Base-by-base conservation (phyloP, 176 grass and related monocot genomes). In the Puya raimondii region DNA sequence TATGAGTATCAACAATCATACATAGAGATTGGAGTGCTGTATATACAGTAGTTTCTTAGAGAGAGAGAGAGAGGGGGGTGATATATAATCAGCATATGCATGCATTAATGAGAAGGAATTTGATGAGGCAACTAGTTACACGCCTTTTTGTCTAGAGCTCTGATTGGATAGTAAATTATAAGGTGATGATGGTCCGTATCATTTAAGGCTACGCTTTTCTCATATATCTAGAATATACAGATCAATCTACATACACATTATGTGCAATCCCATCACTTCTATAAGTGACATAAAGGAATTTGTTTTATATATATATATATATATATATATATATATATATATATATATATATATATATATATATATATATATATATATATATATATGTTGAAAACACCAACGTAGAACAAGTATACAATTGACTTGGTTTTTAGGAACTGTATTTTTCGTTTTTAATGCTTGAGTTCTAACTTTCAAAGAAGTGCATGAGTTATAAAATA, bases 101-200 rank as follows among this genome's bases (percentile, higher is more conserved):
- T 42, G 13, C 56, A 61, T 61, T 61, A 18, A 61, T 22, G 56
- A 20, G 17, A 61, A 61, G 56, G 56, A 61, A 61, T 61, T 12
- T n/a, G 7, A 61, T 20, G 56, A 16, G 2, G 56, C 56, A 61
- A 56, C 16, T 61, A 61, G 56, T 61, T 61, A 61, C 56, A 61
- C 56, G 21, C 56, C 52, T 61, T 61, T 61, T 20, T 61, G 56
- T n/a, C 12, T 61, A n/a, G 52, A 56, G 9, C 56, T 61, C 17
- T 16, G 56, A 61, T 61, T 61, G 56, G 56, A 61, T 21, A 7
- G 56, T 61, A 61, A 61, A 61, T 61, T 61, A 61, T 61, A 18
- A 61, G 56, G 56, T 61, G 56, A 61, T 61, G 56, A 61, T 61
- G 7, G 10, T n/a, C 56, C 9, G 56, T 61, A 61, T 61, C 56